Evolutionary conservation across 2,329 filamentous ascomycete species (phyloP), one percentile per base, ranked within the genome.

Genomic region (Diaporthe vaccinii): DNA sequence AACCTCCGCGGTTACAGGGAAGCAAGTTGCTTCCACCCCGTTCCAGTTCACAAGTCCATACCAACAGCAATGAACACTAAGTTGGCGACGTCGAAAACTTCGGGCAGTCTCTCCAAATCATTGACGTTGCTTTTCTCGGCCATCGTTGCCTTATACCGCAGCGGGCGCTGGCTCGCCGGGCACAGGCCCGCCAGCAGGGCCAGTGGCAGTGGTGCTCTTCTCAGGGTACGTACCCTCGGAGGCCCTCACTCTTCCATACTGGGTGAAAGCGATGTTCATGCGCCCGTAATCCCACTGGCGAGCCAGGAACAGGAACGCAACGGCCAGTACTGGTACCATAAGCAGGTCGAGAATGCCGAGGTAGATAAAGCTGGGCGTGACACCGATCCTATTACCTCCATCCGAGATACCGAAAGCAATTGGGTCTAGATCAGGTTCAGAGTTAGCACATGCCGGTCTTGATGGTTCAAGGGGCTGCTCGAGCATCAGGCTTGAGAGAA

Each of bases 311-410:
- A 89, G 75, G 78, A 88, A 85, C 72, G 82, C 82, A 34, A 85
- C 82, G 55, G 85, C 82, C 17, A 88, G 77, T 22, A 85, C 84
- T 15, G 87, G 86, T 4, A 89, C 74, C 76, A 89, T 79, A 7
- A 90, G 81, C 14, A 88, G 49, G 76, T 91, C 89, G 36, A 91
- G 84, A 57, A 90, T 82, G 61, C 89, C 89, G 76, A 88, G 90
- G 82, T 87, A 90, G 82, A 90, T 85, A 78, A 86, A 84, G 62
- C 82, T 81, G 12, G 82, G 79, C 0, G 86, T 88, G 53, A 87
- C 85, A 46, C 85, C 84, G 74, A 90, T 87, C 69, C 80, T 76
- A 80, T 90, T 89, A 41, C 87, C 87, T 51, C 88, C 89, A 78
- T 91, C 89, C 3, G 82, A 84, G 12, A 91, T 79, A 44, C 87